Evolutionary conservation across 2,329 filamentous ascomycete genomes (phyloP), one percentile per base, ranked within the genome.

Genomic region (Iodosphaeria phyllophila): DNA sequence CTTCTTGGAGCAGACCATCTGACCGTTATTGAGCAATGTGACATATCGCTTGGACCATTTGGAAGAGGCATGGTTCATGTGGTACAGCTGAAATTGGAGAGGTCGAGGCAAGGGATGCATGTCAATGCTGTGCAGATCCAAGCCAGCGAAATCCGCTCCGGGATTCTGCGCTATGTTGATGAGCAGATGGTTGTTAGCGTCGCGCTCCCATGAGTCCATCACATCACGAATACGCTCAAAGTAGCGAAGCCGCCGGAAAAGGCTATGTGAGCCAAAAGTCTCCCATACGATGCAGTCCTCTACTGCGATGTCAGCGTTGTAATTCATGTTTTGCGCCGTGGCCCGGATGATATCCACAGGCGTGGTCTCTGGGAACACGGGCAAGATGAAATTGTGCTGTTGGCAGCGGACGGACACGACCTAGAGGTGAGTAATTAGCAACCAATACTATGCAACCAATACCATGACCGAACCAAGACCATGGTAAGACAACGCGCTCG

Each of bases 21-120:
- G 83, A 0, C 84, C 84, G 28, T 75, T 76, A 6, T 58, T 56
- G 4, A 74, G 60, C 16, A 95, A 51, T 0, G 71, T 82, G 25
- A 93, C 57, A 47, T 65, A 82, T 19, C 79, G 70, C 50, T 92
- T 92, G 36, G 71, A 73, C 89, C 86, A 95, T 44, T 82, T 89
- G 10, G 79, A 77, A n/a, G n/a, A n/a, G 0, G 74, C 72, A 23
- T 70, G 73, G 21, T 82, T 75, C 1, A 78, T 89, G 48, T 92
- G 74, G 38, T 86, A 74, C 34, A 95, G 57, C 28, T 74, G 63
- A 28, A 84, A 64, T 9, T 67, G 66, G 29, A 72, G 66, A 20
- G 75, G 75, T 1, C 51, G 45, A 0, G 82, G 80, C 22, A 70
- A 59, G 13, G 68, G 56, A n/a, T 49, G 40, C 1, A 49, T 51